These are phyloP conservation scores for Chaetothyriales sp. DNA, from an alignment of 2,329 filamentous ascomycete genomes.

Conservation along the genomic window DNA sequence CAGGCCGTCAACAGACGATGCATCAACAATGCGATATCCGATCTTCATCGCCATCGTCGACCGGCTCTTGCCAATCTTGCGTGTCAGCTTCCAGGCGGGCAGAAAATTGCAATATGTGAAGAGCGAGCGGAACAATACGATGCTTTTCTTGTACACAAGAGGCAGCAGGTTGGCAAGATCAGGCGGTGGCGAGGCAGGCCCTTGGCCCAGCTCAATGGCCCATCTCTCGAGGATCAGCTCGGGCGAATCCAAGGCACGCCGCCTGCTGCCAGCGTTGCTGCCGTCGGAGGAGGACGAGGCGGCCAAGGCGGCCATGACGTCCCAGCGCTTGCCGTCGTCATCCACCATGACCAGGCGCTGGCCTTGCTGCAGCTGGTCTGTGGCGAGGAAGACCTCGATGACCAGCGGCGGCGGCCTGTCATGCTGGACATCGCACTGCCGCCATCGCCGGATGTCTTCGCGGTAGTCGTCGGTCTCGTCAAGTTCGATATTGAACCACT, in stretches of 20 bases:
- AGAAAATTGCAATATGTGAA: constrained; percentile 70
- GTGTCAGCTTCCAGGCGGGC: constrained; percentile 75
- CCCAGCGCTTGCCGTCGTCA: constrained; percentile 81
- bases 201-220: constrained; percentile 65
- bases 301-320: constrained; percentile 72
- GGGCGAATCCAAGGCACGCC: constrained; percentile 33
- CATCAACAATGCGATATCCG: constrained; percentile 64
- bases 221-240: constrained; percentile 84
- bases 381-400: constrained; percentile 82
- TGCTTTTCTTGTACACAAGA: constrained; percentile 92
- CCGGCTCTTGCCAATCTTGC: constrained; percentile 57
- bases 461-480: constrained; percentile 81
- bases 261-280: constrained; percentile 14
- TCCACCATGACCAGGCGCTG: constrained; percentile 81
- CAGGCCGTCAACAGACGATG: constrained; percentile 35
- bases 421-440: constrained; percentile 59
- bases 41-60: constrained; percentile 52
- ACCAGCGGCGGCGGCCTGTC: constrained; percentile 69
- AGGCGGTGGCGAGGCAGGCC: constrained; percentile 28
- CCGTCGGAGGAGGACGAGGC: constrained; percentile 36
- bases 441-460: constrained; percentile 73
- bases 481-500: constrained; percentile 91
- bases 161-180: constrained; percentile 53
- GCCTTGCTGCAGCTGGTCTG: constrained; percentile 61
- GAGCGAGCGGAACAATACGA: constrained; percentile 82